A percentile compares a stretch with the other conserved stretches of the same genome.
Conservation (phyloP, 2,329 filamentous ascomycete species). For the Cytospora piceicola region DNA sequence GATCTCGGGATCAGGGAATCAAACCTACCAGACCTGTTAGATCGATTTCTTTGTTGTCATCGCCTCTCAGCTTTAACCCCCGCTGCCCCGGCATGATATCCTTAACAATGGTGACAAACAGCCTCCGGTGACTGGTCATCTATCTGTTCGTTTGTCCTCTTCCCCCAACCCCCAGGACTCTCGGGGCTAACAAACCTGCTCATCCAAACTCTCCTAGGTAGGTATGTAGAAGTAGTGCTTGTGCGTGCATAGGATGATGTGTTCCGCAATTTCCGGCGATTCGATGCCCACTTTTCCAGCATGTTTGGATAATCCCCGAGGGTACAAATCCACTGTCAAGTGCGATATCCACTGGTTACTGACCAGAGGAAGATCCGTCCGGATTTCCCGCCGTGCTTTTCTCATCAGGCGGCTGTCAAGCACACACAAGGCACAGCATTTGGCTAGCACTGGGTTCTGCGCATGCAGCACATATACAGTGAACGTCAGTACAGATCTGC, state of each 20-base stretch:
- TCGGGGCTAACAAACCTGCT: neutral
- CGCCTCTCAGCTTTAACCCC: neutral
- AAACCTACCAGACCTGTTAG: neutral
- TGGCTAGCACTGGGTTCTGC: slow-evolving; percentile 19
- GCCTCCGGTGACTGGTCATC: neutral
- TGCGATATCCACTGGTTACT: neutral
- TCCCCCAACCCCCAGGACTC: neutral
- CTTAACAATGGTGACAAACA: neutral
- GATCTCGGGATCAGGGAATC: slow-evolving; percentile 11
- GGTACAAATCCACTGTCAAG: neutral
- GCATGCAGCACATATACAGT: slow-evolving; percentile 21
- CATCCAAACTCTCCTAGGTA: neutral
- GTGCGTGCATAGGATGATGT: neutral
- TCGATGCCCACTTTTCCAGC: slow-evolving; percentile 16
- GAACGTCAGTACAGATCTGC: neutral
- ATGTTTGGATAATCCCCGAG: slow-evolving; percentile 3
- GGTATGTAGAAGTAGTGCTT: too few species aligned
- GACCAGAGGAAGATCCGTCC: neutral
- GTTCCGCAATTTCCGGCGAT: slow-evolving; percentile 20
- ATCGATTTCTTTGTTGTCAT: neutral
- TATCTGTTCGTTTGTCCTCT: neutral
- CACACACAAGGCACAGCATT: neutral
- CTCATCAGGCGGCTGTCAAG: neutral
- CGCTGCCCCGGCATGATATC: neutral
- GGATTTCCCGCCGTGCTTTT: slow-evolving; percentile 4